Percentiles rank a stretch among this genome's conserved stretches.
phyloP scores from a whole-genome alignment of 371 early-diverging fungal genomes.

The Actinomortierella ambigua region DNA sequence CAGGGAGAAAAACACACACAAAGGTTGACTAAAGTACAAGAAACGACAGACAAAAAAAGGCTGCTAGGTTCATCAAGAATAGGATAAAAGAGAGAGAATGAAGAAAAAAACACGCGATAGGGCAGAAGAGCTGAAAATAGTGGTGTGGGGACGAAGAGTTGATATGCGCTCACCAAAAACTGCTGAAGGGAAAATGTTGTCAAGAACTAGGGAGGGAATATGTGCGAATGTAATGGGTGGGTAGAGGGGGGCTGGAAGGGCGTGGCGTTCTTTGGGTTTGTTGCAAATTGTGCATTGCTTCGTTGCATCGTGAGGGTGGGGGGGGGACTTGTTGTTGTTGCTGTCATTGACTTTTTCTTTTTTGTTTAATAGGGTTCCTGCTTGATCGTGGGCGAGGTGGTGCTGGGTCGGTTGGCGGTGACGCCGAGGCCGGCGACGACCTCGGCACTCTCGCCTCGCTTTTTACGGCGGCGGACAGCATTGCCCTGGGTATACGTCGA shows the following conservation, averaged over 20 bases:
- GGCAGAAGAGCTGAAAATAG: background rate
- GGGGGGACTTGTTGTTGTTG: background rate
- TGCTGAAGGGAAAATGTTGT: background rate
- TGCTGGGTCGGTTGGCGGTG: slow-evolving; percentile 9
- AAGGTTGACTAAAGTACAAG: slow-evolving; percentile 15
- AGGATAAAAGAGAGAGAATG: background rate
- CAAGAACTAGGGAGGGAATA: background rate
- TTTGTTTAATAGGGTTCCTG: slow-evolving; percentile 29
- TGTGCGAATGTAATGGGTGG: background rate
- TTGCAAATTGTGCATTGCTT: slow-evolving; percentile 2
- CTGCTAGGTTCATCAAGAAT: background rate
- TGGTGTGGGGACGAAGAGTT: background rate
- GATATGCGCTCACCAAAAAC: background rate
- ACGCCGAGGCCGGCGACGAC: slow-evolving; percentile 32
- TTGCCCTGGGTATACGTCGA: slow-evolving; percentile 15
- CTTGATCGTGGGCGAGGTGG: slow-evolving; percentile 12
- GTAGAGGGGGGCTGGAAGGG: background rate
- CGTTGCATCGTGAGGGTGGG: slow-evolving; percentile 14
- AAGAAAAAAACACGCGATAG: background rate
- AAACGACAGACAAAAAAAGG: background rate
- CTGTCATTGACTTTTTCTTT: background rate
- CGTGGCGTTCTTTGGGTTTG: background rate
- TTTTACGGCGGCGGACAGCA: slow-evolving; percentile 40
- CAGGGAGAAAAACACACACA: slow-evolving; percentile 1
- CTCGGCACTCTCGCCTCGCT: slow-evolving; percentile 45